Percentiles rank a stretch among this genome's conserved stretches.
phyloP scores from a whole-genome alignment of 2,329 filamentous ascomycete species.

The Simplicillium sp. region DNA sequence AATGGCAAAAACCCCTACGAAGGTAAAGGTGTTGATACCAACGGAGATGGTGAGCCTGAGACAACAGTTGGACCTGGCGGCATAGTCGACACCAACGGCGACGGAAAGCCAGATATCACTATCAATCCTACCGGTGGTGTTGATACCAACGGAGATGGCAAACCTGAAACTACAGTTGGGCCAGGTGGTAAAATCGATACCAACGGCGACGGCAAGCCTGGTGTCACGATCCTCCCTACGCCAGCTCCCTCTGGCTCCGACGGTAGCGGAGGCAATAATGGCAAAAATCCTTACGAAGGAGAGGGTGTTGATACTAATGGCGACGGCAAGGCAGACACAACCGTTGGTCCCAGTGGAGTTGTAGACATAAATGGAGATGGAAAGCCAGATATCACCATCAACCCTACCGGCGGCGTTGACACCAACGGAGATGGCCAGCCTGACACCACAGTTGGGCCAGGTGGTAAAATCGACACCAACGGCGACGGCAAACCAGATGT shows the following conservation, averaged over 20 bases:
- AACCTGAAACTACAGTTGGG: background rate
- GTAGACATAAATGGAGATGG: conserved; percentile 1
- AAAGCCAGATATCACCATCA: background rate
- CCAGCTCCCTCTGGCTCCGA: background rate
- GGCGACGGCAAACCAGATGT: conserved; percentile 2
- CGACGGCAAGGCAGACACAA: conserved; percentile 1
- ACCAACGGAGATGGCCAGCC: background rate
- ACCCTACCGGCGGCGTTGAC: too few relatives aligned
- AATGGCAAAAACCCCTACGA: too few relatives aligned
- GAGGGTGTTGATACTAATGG: too few relatives aligned
- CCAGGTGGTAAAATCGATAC: background rate
- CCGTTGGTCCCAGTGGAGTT: background rate
- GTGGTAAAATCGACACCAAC: background rate
- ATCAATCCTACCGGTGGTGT: too few relatives aligned
- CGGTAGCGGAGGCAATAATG: background rate
- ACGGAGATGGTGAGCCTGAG: conserved; percentile 1
- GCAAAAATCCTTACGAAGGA: too few relatives aligned
- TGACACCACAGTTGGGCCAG: conserved; percentile 2
- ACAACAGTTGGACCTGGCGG: background rate
- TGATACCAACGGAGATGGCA: conserved; percentile 1
- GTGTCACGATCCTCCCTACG: background rate
- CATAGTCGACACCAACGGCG: background rate
- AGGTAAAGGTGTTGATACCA: background rate
- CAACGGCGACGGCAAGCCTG: conserved; percentile 1
- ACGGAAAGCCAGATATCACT: conserved; percentile 1